A percentile compares a stretch with the other conserved stretches of the same genome.
Evolutionary conservation across 2,329 filamentous ascomycete species (phyloP).

Genomic region (Fusarium tanahbumbuense): DNA sequence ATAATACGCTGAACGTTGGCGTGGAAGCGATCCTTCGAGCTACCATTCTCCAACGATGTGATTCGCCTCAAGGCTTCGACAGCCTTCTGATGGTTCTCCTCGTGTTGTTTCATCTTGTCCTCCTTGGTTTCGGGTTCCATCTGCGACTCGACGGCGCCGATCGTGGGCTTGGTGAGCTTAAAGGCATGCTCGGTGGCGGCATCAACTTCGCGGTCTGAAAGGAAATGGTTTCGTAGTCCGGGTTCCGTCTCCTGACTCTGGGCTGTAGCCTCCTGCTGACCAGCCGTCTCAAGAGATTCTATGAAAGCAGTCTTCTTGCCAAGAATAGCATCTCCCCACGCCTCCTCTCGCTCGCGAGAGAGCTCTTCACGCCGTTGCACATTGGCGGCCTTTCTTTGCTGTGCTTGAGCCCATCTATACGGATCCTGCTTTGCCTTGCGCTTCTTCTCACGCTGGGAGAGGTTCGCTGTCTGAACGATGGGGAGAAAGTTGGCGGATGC

Average conservation of each 20-base stretch:
- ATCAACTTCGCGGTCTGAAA: conserved; percentile 75
- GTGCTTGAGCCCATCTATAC: conserved; percentile 82
- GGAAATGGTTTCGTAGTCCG: conserved; percentile 78
- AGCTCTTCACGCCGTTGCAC: conserved; percentile 79
- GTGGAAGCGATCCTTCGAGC: conserved; percentile 80
- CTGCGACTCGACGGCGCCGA: conserved; percentile 51
- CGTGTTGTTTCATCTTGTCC: conserved; percentile 57
- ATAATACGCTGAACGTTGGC: conserved; percentile 88
- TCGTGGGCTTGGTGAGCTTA: conserved; percentile 70
- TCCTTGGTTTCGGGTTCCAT: conserved; percentile 57
- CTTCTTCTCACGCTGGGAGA: conserved; percentile 72
- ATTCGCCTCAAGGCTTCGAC: conserved; percentile 83
- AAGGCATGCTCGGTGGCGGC: conserved; percentile 75
- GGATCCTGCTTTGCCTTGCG: conserved; percentile 79
- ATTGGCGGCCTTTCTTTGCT: conserved; percentile 87
- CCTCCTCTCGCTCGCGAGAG: conserved; percentile 69
- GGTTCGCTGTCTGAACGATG: conserved; percentile 72
- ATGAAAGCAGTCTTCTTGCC: conserved; percentile 86
- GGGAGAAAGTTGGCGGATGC: conserved; percentile 65
- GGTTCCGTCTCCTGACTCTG: conserved; percentile 45
- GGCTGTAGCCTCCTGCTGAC: conserved; percentile 60
- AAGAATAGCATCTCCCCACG: conserved; percentile 81
- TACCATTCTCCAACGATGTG: conserved; percentile 79
- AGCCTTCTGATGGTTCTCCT: conserved; percentile 72
- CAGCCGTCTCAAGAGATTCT: conserved; percentile 79